Evolutionary conservation across 129 eudicot species (phyloP).

Genomic region (Flaveria robusta): DNA sequence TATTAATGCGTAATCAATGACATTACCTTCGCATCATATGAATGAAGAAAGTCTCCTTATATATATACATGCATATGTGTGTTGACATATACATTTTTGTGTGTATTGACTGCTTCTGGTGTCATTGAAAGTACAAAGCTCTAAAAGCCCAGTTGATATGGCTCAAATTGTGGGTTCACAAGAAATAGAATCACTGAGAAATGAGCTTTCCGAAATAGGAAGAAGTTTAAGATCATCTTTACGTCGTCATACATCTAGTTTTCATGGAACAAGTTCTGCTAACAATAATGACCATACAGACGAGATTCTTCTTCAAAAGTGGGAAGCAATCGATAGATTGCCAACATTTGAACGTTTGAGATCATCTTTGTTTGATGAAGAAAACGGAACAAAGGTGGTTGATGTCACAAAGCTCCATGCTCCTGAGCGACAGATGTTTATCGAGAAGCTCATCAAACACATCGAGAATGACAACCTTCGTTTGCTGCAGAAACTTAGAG

Average conservation of each 20-base stretch:
- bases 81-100: not conserved
- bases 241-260: slow-evolving; percentile 29
- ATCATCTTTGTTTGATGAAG: slow-evolving; percentile 41
- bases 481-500: slow-evolving; percentile 54
- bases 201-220: slow-evolving; percentile 50
- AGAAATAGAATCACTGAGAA: slow-evolving; percentile 41
- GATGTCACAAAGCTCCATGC: slow-evolving; percentile 59
- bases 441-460: slow-evolving; percentile 57
- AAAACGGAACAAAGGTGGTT: slow-evolving; percentile 40
- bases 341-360: slow-evolving; percentile 45
- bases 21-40: not conserved
- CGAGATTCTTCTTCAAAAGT: slow-evolving; percentile 23
- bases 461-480: slow-evolving; percentile 63
- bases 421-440: slow-evolving; percentile 48
- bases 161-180: slow-evolving; percentile 41
- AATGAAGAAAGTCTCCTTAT: not conserved
- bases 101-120: not conserved
- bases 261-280: slow-evolving; percentile 7
- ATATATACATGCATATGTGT: not conserved
- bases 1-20: not conserved
- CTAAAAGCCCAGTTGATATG: slow-evolving; percentile 31
- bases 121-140: slow-evolving; percentile 17
- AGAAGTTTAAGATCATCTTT: slow-evolving; percentile 47
- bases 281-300: slow-evolving; percentile 27
- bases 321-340: slow-evolving; percentile 49